Evolutionary conservation across 2,329 filamentous ascomycete genomes (phyloP).

Genomic region (Teratosphaeria gauchensis): DNA sequence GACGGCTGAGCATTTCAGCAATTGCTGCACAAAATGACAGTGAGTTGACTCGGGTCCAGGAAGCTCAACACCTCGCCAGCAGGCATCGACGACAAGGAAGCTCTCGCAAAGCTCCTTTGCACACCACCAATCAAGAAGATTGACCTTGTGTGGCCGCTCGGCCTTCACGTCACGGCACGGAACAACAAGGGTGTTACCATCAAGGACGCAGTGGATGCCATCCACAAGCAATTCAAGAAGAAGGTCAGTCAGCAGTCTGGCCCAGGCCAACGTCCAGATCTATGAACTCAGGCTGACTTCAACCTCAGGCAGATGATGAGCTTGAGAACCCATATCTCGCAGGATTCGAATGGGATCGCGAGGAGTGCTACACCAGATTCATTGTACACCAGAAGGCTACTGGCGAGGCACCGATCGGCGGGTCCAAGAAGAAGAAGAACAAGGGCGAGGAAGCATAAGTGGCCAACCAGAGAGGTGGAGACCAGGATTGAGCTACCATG

Average conservation of each 20-base stretch:
- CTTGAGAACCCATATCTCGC: constrained; percentile 77
- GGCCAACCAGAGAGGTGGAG: neutral
- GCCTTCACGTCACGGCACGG: constrained; percentile 76
- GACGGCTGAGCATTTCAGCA: constrained; percentile 19
- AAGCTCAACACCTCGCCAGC: constrained; percentile 83
- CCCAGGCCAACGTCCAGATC: no score
- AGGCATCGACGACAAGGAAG: constrained; percentile 70
- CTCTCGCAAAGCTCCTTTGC: constrained; percentile 71
- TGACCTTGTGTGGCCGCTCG: constrained; percentile 82
- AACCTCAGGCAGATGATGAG: constrained; percentile 72
- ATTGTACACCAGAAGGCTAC: constrained; percentile 77
- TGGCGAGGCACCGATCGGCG: constrained; percentile 42
- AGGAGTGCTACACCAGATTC: constrained; percentile 80
- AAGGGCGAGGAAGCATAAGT: constrained; percentile 22
- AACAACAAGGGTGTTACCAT: constrained; percentile 94
- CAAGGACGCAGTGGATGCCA: constrained; percentile 91
- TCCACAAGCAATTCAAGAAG: constrained; percentile 95
- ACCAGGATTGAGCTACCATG: neutral
- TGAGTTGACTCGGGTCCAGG: constrained; percentile 42
- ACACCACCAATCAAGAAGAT: constrained; percentile 85
- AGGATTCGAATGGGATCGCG: constrained; percentile 93
- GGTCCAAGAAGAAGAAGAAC: constrained; percentile 53
- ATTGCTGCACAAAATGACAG: neutral
- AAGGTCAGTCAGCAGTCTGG: constrained; percentile 49
- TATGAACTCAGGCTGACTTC: constrained; percentile 1